Conservation (phyloP, 345 rosid species). For the Aegle marmelos region DNA sequence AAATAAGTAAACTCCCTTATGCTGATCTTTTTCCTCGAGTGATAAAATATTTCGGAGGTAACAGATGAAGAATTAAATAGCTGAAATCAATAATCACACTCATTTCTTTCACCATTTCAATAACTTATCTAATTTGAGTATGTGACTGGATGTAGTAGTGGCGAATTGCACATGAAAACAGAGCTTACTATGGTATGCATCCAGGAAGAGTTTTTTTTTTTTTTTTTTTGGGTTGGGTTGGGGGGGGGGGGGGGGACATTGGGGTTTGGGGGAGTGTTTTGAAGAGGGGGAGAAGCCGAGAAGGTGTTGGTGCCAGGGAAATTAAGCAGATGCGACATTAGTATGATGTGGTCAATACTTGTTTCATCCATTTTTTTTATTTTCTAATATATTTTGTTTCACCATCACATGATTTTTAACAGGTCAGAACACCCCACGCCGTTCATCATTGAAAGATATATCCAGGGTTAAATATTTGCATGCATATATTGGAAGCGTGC, state of each 20-base stretch:
- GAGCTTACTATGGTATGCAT: not conserved
- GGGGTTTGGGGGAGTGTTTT: too few species aligned
- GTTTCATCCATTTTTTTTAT: not conserved
- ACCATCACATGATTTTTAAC: not conserved
- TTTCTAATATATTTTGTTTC: not conserved
- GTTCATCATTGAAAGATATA: constrained; percentile 35
- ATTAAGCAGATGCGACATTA: not conserved
- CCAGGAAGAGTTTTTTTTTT: too few species aligned
- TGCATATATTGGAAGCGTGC: constrained; percentile 35
- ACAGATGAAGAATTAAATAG: not conserved
- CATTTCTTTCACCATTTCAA: not conserved
- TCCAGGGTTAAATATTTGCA: constrained; percentile 31
- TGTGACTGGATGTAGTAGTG: not conserved
- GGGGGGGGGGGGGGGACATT: too few species aligned
- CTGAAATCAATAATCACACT: not conserved
- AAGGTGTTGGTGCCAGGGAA: too few species aligned
- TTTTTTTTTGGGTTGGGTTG: too few species aligned
- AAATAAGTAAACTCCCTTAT: not conserved
- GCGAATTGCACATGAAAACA: not conserved
- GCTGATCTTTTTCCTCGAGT: not conserved
- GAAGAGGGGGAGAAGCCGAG: too few species aligned
- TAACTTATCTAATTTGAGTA: not conserved
- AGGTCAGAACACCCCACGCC: constrained; percentile 28
- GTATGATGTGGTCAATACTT: not conserved
- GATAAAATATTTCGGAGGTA: not conserved